Conservation (phyloP, 2,329 filamentous ascomycete species). For the Penicillium sp. region DNA sequence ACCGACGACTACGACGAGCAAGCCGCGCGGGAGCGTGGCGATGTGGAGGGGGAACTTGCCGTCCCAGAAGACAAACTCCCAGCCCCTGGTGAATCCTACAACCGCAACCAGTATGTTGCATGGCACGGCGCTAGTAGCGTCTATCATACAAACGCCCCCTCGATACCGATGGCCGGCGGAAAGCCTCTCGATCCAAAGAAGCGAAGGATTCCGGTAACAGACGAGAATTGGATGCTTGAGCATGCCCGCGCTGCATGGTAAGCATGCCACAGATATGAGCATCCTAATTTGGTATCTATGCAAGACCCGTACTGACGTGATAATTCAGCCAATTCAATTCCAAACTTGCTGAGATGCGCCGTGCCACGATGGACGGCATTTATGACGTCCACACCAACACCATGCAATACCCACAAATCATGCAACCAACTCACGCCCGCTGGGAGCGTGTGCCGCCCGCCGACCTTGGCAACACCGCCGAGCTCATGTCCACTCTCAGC, state of each 20-base stretch:
- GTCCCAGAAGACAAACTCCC: constrained; percentile 84
- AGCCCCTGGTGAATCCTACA: constrained; percentile 80
- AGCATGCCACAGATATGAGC: constrained; percentile 27
- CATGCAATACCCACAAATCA: constrained; percentile 82
- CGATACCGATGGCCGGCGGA: constrained; percentile 71
- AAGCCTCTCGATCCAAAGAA: constrained; percentile 78
- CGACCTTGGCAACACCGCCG: constrained; percentile 30
- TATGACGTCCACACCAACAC: constrained; percentile 95
- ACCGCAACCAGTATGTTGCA: constrained; percentile 97
- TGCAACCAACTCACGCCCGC: constrained; percentile 84
- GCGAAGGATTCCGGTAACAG: constrained; percentile 82
- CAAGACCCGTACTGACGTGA: constrained; percentile 15
- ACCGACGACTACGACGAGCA: constrained; percentile 86
- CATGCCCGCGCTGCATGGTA: constrained; percentile 91
- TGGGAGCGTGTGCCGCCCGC: constrained; percentile 70
- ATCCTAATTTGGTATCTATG: not conserved
- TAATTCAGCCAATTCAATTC: constrained; percentile 76
- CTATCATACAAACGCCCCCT: constrained; percentile 80
- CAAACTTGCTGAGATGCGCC: constrained; percentile 67
- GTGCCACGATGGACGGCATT: constrained; percentile 69
- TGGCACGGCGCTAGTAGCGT: constrained; percentile 98
- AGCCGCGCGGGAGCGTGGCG: constrained; percentile 72
- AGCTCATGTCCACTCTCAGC: constrained; percentile 37
- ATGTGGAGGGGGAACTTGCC: constrained; percentile 83
- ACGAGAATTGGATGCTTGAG: constrained; percentile 95